Conservation (phyloP, 2,329 filamentous ascomycete species). For the Ciborinia camelliae region DNA sequence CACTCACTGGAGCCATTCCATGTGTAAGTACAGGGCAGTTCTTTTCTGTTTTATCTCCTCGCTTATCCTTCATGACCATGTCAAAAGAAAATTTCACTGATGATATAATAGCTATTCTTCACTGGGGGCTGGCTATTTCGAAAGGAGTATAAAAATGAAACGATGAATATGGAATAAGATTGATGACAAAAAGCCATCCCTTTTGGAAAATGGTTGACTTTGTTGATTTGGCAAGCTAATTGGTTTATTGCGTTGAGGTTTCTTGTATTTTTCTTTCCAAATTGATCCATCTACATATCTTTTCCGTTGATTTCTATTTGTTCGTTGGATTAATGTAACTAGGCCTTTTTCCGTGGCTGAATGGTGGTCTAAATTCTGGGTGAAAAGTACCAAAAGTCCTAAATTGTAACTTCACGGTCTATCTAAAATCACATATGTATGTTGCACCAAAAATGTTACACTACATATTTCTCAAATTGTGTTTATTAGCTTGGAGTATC, state of each 20-base stretch:
- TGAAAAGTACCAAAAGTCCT: neutral
- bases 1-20: slow-evolving; percentile 48
- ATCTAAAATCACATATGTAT: neutral
- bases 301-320: neutral
- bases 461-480: neutral
- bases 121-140: slow-evolving; percentile 25
- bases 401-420: neutral
- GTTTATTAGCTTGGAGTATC: neutral
- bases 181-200: neutral
- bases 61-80: neutral
- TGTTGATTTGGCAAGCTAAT: neutral
- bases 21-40: slow-evolving; percentile 58
- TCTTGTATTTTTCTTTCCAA: neutral
- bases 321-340: slow-evolving; percentile 1
- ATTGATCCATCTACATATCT: neutral
- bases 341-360: neutral
- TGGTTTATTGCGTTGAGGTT: neutral
- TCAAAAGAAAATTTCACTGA: neutral
- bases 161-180: neutral
- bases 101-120: neutral
- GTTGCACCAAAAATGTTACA: neutral
- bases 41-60: neutral
- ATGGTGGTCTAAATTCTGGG: neutral
- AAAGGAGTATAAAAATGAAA: neutral
- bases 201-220: neutral